Evolutionary conservation across 768 basidiomycete species (phyloP).

Genomic region (Collybiopsis luxurians): DNA sequence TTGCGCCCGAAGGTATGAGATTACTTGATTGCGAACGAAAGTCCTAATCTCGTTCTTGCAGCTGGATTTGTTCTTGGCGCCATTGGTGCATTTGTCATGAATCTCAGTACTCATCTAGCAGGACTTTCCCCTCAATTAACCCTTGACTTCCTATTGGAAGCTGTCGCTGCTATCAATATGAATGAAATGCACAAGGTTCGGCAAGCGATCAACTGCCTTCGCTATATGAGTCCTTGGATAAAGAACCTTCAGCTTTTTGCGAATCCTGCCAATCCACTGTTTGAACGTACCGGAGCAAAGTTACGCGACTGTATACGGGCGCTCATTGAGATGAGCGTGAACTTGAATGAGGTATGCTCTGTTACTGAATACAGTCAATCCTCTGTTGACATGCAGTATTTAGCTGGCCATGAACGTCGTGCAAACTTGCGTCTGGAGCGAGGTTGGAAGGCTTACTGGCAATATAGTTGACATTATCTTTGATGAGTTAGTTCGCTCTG

Average conservation of each 20-base stretch:
- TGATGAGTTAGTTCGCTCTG: conserved; percentile 78
- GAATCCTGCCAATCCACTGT: conserved; percentile 65
- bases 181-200: conserved; percentile 35
- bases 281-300: conserved; percentile 69
- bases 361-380: no score
- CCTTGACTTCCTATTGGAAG: conserved; percentile 86
- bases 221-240: conserved; percentile 89
- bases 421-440: conserved; percentile 75
- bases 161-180: conserved; percentile 59
- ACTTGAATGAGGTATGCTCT: conserved; percentile 63
- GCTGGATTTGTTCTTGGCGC: conserved; percentile 73
- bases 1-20: conserved; percentile 63
- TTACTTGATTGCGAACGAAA: background rate
- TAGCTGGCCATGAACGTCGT: conserved; percentile 25
- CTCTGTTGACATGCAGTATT: background rate
- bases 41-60: conserved; percentile 20
- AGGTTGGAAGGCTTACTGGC: conserved; percentile 68
- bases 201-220: conserved; percentile 62
- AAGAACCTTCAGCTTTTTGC: conserved; percentile 72
- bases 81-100: conserved; percentile 55
- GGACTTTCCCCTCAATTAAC: conserved; percentile 76
- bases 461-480: conserved; percentile 68
- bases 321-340: conserved; percentile 70
- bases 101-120: conserved; percentile 71
- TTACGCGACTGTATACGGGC: conserved; percentile 78